Percentiles rank a stretch among this genome's conserved stretches.
These are phyloP conservation scores for Raphanus sativus DNA, from an alignment of 345 rosid species.

Conservation along the genomic window DNA sequence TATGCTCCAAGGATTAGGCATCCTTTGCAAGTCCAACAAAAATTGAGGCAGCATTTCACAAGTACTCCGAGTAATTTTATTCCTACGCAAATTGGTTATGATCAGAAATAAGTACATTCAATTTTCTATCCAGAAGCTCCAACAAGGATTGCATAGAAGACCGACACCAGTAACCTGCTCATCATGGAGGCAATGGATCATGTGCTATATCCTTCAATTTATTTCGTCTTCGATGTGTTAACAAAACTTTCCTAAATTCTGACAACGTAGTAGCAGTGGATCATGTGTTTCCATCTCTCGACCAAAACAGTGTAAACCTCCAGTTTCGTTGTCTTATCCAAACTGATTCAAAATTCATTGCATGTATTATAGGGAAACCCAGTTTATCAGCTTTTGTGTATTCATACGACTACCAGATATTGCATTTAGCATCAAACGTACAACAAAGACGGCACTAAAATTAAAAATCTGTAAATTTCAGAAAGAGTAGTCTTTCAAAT, in stretches of 20 bases:
- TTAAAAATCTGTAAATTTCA: conserved; percentile 33
- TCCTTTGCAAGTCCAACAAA: conserved; percentile 64
- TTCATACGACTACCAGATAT: conserved; percentile 61
- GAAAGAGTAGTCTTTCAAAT: conserved; percentile 91
- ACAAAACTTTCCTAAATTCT: conserved; percentile 4
- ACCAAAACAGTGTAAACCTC: not conserved
- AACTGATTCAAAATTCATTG: no score
- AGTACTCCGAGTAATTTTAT: conserved; percentile 47
- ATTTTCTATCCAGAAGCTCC: conserved; percentile 14
- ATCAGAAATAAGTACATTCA: conserved; percentile 33
- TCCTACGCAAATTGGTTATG: conserved; percentile 45
- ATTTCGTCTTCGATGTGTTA: conserved; percentile 11
- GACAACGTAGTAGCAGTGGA: not conserved
- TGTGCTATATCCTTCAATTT: conserved; percentile 22
- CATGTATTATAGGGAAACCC: conserved; percentile 33
- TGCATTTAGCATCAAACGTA: no score
- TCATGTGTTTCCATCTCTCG: not conserved
- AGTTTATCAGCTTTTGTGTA: no score
- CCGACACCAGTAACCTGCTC: not conserved
- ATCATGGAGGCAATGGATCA: conserved; percentile 33
- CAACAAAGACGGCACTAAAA: no score
- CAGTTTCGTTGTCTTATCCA: not conserved
- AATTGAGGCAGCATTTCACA: conserved; percentile 49
- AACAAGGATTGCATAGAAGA: conserved; percentile 10
- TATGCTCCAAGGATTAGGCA: conserved; percentile 60